Conservation (phyloP, 176 grass and related monocot genomes). For the Triticum timopheevii region DNA sequence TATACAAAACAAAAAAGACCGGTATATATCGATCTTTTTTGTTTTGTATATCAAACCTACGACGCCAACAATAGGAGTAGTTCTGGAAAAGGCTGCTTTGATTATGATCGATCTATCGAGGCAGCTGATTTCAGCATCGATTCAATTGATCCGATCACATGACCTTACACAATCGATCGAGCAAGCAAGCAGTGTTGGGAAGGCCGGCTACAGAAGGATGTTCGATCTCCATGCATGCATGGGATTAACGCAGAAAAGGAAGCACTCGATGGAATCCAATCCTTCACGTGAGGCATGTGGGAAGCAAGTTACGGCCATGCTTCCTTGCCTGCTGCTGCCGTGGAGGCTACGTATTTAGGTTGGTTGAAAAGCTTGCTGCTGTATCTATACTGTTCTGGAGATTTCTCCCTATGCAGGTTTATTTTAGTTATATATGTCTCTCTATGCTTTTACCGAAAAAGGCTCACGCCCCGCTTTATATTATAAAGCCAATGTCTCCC, state of each 20-base stretch:
- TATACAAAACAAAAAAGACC: neutral
- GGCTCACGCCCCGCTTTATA: too few species aligned
- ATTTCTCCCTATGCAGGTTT: neutral
- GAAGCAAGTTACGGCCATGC: constrained; percentile 37
- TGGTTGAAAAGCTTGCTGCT: constrained; percentile 13
- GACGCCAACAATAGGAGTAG: neutral
- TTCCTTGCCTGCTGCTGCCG: neutral
- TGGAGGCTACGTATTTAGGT: constrained; percentile 3
- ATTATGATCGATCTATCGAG: neutral
- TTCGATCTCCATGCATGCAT: neutral
- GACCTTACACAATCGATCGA: neutral
- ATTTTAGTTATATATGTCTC: too few species aligned
- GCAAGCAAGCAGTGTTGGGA: neutral
- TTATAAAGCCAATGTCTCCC: too few species aligned
- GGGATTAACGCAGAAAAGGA: neutral
- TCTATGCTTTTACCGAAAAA: too few species aligned
- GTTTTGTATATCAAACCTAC: too few species aligned
- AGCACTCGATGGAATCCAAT: neutral
- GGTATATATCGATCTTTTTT: too few species aligned
- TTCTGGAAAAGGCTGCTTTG: neutral
- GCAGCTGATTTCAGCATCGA: neutral
- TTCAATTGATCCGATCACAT: neutral
- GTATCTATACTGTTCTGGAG: neutral
- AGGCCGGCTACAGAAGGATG: neutral
- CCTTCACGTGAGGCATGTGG: constrained; percentile 30